Evolutionary conservation across 257 asterid genomes (phyloP).

Genomic region (Haberlea rhodopensis): DNA sequence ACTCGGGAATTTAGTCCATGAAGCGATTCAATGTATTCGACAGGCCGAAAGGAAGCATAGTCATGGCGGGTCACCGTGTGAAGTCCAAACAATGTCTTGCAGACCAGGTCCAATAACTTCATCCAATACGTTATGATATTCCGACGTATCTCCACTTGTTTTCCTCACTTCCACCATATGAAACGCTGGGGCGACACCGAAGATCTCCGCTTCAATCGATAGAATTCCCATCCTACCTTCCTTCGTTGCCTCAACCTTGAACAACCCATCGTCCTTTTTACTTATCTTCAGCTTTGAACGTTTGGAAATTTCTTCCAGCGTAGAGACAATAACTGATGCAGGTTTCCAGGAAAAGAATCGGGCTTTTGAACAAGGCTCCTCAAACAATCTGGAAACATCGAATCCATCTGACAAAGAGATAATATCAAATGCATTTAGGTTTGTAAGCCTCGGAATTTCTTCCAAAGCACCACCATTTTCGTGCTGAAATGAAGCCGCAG

Average conservation of each 20-base stretch:
- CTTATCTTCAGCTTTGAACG: slow-evolving; percentile 57
- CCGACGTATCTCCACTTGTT: slow-evolving; percentile 72
- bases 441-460: slow-evolving; percentile 33
- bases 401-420: slow-evolving; percentile 73
- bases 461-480: slow-evolving; percentile 14
- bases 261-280: slow-evolving; percentile 62
- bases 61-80: slow-evolving; percentile 52
- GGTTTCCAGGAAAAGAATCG: slow-evolving; percentile 73
- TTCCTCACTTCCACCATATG: slow-evolving; percentile 79
- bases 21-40: neutral
- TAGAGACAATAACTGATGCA: slow-evolving; percentile 57
- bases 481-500: slow-evolving; percentile 10
- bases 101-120: slow-evolving; percentile 77
- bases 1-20: neutral
- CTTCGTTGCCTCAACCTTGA: slow-evolving; percentile 60
- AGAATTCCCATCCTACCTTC: slow-evolving; percentile 78
- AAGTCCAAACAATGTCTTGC: slow-evolving; percentile 74
- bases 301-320: slow-evolving; percentile 68
- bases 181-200: slow-evolving; percentile 55
- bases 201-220: slow-evolving; percentile 73
- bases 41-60: neutral
- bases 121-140: slow-evolving; percentile 52
- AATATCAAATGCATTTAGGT: slow-evolving; percentile 76
- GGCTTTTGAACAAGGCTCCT: slow-evolving; percentile 53
- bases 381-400: slow-evolving; percentile 68